Percentiles rank a stretch among this genome's conserved stretches.
phyloP scores from a whole-genome alignment of 768 basidiomycete species.

The Infundibulicybe gibba region DNA sequence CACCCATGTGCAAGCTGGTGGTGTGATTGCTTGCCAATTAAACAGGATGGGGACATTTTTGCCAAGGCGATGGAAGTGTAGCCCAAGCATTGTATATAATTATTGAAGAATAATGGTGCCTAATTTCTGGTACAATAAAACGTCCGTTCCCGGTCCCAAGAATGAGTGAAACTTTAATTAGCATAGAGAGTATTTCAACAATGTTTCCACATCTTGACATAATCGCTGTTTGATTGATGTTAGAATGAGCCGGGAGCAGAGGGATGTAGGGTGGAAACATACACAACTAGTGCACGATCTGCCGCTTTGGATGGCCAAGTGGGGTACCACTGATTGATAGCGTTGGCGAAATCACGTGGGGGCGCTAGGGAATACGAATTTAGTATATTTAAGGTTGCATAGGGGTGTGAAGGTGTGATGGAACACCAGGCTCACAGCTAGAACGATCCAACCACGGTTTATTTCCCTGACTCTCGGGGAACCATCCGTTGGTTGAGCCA shows the following conservation, averaged over 20 bases:
- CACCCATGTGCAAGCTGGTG: too few species aligned
- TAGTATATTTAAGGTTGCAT: not conserved
- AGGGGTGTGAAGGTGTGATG: not conserved
- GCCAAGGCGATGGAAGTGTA: too few species aligned
- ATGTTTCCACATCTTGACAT: slow-evolving; percentile 58
- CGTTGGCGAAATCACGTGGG: slow-evolving; percentile 61
- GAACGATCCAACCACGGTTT: slow-evolving; percentile 79
- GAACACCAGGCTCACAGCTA: slow-evolving; percentile 29
- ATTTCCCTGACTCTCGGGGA: slow-evolving; percentile 76
- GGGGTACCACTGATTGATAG: slow-evolving; percentile 59
- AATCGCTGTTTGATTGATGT: slow-evolving; percentile 30
- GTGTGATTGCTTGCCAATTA: too few species aligned
- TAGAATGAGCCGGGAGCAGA: not conserved
- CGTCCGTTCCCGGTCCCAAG: too few species aligned
- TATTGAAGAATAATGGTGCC: too few species aligned
- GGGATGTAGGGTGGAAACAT: slow-evolving; percentile 19
- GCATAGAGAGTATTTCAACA: slow-evolving; percentile 20
- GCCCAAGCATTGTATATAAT: too few species aligned
- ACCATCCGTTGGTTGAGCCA: slow-evolving; percentile 87
- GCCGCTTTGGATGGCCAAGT: slow-evolving; percentile 69
- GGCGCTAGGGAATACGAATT: slow-evolving; percentile 25
- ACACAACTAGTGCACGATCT: slow-evolving; percentile 71
- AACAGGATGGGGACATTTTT: too few species aligned
- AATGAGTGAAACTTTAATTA: too few species aligned
- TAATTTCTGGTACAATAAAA: too few species aligned